phyloP scores from a whole-genome alignment of 345 rosid genomes.

The Gossypium mustelinum region DNA sequence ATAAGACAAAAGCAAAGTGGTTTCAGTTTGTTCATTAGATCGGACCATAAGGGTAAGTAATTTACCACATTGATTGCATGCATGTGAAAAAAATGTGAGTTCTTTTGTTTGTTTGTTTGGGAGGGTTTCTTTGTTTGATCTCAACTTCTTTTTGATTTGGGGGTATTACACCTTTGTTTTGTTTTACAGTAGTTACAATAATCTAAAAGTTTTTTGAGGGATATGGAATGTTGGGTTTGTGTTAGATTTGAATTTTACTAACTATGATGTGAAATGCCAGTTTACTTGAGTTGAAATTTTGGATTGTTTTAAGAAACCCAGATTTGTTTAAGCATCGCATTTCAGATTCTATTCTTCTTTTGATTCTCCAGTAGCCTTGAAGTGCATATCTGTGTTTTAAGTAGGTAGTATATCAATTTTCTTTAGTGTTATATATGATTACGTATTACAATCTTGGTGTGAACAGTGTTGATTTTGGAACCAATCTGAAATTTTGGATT shows the following conservation, averaged over 20 bases:
- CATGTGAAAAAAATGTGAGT: neutral
- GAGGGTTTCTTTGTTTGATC: neutral
- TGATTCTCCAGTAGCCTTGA: neutral
- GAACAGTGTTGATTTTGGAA: neutral
- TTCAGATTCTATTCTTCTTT: neutral
- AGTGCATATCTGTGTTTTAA: neutral
- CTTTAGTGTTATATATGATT: neutral
- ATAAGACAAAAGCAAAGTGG: constrained; percentile 11
- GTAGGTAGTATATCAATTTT: neutral
- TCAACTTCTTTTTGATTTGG: neutral
- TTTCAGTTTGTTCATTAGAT: constrained; percentile 26
- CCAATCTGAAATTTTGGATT: neutral
- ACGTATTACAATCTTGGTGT: neutral
- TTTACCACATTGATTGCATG: constrained; percentile 2
- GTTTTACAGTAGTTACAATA: neutral
- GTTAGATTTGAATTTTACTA: constrained; percentile 12
- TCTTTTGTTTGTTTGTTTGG: neutral
- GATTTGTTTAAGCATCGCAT: neutral
- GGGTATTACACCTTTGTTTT: neutral
- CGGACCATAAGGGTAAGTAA: constrained; percentile 47
- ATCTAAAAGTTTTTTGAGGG: neutral
- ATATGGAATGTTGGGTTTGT: neutral
- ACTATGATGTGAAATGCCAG: constrained; percentile 6
- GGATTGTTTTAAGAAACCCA: neutral
- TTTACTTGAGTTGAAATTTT: neutral